Evolutionary conservation across 2,329 filamentous ascomycete species (phyloP).

Genomic region (Cladosporium sp.): DNA sequence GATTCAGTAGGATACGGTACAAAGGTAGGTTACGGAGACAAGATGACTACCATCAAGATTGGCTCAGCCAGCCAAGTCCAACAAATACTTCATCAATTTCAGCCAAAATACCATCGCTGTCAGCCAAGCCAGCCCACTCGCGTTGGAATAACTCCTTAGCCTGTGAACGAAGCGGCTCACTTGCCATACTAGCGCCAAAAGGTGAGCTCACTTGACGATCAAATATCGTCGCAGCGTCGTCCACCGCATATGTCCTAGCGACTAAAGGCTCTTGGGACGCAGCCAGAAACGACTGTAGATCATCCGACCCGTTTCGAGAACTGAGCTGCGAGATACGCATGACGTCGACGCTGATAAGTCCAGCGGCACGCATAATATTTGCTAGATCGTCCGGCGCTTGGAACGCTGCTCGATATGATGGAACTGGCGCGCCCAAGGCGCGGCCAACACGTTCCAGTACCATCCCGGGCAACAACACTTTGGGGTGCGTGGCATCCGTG

Average conservation of each 20-base stretch:
- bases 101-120: slow-evolving; percentile 33
- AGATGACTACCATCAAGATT: no score
- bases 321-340: slow-evolving; percentile 30
- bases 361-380: slow-evolving; percentile 32
- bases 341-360: slow-evolving; percentile 30
- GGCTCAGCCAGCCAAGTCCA: slow-evolving; percentile 21
- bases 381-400: slow-evolving; percentile 30
- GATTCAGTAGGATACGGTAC: no score
- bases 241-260: neutral
- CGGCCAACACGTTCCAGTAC: slow-evolving; percentile 35
- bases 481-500: slow-evolving; percentile 37
- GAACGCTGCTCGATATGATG: slow-evolving; percentile 36
- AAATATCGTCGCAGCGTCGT: slow-evolving; percentile 27
- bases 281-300: slow-evolving; percentile 18
- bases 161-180: slow-evolving; percentile 29
- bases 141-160: slow-evolving; percentile 28
- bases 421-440: slow-evolving; percentile 30
- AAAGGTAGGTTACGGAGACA: no score
- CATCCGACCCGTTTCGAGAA: slow-evolving; percentile 28
- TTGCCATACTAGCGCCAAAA: slow-evolving; percentile 25
- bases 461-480: slow-evolving; percentile 35
- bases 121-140: slow-evolving; percentile 36
- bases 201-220: slow-evolving; percentile 29
- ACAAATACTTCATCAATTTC: slow-evolving; percentile 39
- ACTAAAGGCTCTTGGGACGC: slow-evolving; percentile 4